Evolutionary conservation across 352 stramenopile species (phyloP).

Genomic region (Blastocystis sp.): DNA sequence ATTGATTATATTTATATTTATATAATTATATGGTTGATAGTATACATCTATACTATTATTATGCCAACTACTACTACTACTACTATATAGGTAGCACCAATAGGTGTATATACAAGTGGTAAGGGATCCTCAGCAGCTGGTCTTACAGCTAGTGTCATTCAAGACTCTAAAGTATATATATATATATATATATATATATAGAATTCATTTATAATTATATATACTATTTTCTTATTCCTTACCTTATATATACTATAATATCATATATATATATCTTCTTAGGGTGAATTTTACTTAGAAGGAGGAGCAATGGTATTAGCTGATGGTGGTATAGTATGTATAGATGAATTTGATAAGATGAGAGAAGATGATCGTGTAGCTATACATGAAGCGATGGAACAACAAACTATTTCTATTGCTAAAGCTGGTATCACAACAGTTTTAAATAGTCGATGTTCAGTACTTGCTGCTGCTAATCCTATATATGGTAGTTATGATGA

Average conservation of each 20-base stretch:
- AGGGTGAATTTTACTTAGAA: constrained; percentile 93
- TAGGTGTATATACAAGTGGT: constrained; percentile 85
- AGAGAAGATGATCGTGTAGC: constrained; percentile 72
- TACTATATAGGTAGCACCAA: constrained; percentile 73
- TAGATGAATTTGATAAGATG: constrained; percentile 91
- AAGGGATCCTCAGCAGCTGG: constrained; percentile 87
- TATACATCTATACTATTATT: no score
- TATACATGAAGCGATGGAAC: constrained; percentile 98
- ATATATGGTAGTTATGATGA: constrained; percentile 95
- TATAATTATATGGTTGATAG: no score
- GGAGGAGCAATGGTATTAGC: constrained; percentile 55
- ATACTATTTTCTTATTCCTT: no score
- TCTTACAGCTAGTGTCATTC: constrained; percentile 82
- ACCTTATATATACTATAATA: no score
- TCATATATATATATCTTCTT: background rate
- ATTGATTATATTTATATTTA: no score
- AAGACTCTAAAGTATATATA: constrained; percentile 54
- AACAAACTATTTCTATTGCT: constrained; percentile 95
- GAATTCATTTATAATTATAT: no score
- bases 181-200: no score
- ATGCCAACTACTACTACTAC: no score
- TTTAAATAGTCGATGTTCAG: constrained; percentile 71
- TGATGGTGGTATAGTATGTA: constrained; percentile 89
- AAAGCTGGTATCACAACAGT: constrained; percentile 97
- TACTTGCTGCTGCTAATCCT: constrained; percentile 82